These are phyloP conservation scores for Globisporangium nagaii DNA, from an alignment of 352 stramenopile genomes.

Conservation along the genomic window DNA sequence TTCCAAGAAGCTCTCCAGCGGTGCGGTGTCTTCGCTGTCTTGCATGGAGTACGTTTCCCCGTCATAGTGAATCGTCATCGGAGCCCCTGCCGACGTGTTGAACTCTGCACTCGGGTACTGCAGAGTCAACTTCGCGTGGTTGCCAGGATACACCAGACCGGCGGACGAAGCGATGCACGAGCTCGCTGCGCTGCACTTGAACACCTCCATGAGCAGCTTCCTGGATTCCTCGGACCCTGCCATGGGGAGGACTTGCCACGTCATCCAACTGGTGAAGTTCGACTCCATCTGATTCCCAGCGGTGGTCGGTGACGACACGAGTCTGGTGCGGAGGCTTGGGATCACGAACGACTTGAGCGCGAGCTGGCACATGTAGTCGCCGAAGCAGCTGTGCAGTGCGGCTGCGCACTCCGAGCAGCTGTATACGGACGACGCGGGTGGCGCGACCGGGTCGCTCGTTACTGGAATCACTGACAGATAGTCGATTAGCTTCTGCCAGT, in stretches of 20 bases:
- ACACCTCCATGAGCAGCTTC: slow-evolving; percentile 1
- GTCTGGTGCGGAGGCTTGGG: background rate
- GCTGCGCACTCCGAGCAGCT: background rate
- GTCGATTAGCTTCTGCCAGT: slow-evolving; percentile 2
- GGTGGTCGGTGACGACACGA: background rate
- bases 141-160: background rate
- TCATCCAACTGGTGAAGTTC: background rate
- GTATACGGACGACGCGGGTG: background rate
- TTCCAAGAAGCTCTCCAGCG: background rate
- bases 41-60: background rate
- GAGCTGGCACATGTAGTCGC: background rate
- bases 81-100: background rate
- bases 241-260: background rate
- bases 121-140: background rate
- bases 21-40: background rate
- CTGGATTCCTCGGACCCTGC: background rate
- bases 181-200: background rate
- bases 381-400: background rate
- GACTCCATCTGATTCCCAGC: background rate
- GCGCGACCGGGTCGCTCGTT: background rate
- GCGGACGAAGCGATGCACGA: background rate
- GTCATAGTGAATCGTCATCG: background rate
- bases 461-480: background rate
- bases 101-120: background rate
- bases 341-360: background rate